These are phyloP conservation scores for Apiospora koreana DNA, from an alignment of 2,329 filamentous ascomycete species.

Conservation along the genomic window DNA sequence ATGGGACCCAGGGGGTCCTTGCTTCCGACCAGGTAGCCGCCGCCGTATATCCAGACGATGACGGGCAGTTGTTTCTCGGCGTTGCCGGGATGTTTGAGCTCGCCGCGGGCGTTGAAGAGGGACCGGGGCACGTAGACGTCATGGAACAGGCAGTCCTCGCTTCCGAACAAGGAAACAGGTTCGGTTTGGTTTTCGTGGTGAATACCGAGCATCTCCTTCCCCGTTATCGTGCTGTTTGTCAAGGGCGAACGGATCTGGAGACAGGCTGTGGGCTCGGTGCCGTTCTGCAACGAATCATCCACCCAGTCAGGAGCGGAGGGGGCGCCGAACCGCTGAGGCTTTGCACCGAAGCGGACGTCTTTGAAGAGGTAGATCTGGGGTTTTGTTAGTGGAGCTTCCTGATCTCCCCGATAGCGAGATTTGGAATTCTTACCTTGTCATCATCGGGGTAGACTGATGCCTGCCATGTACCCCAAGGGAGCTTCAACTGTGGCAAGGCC, in stretches of 20 bases:
- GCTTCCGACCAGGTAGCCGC: slow-evolving; percentile 42
- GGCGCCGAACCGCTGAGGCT: not conserved
- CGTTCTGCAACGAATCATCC: slow-evolving; percentile 12
- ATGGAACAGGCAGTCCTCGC: slow-evolving; percentile 51
- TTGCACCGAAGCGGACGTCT: slow-evolving; percentile 3
- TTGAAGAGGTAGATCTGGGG: slow-evolving; percentile 7
- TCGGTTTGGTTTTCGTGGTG: too few species aligned
- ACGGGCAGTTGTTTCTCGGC: slow-evolving; percentile 32
- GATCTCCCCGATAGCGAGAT: too few species aligned
- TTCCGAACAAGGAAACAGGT: not conserved
- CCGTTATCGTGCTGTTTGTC: too few species aligned
- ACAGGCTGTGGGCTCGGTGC: too few species aligned
- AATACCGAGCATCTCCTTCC: too few species aligned
- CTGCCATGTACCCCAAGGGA: not conserved
- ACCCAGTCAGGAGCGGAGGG: not conserved
- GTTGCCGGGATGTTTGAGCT: slow-evolving; percentile 15
- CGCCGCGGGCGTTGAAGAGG: slow-evolving; percentile 32
- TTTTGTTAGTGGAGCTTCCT: too few species aligned
- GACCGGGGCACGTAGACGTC: slow-evolving; percentile 49
- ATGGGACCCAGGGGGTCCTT: slow-evolving; percentile 33
- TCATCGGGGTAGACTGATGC: not conserved
- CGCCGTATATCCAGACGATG: slow-evolving; percentile 48
- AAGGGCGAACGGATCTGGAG: too few species aligned
- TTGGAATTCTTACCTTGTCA: not conserved
- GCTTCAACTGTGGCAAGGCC: not conserved